Evolutionary conservation across 129 eudicot species (phyloP).

Genomic region (Saposhnikovia divaricata): DNA sequence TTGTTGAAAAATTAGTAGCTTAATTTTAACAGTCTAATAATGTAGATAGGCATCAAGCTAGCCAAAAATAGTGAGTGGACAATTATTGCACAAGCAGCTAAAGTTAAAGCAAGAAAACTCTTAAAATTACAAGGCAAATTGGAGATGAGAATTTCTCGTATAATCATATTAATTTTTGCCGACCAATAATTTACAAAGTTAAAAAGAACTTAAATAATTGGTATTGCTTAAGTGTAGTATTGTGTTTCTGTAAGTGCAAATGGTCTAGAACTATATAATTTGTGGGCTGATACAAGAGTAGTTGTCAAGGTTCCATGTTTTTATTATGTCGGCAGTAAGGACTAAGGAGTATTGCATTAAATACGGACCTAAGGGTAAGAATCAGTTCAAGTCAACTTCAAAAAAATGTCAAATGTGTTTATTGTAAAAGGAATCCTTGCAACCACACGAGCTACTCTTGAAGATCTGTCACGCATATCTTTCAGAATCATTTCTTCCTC

Average conservation of each 20-base stretch:
- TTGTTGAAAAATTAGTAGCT: not conserved
- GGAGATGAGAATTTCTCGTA: not conserved
- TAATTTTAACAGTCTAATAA: not conserved
- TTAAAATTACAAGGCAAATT: not conserved
- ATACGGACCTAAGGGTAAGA: not conserved
- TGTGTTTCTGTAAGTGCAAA: not conserved
- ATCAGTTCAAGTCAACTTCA: not conserved
- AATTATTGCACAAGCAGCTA: not conserved
- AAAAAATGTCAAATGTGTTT: not conserved
- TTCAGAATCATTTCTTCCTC: not conserved
- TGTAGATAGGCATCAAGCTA: not conserved
- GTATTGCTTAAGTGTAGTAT: not conserved
- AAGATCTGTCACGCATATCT: not conserved
- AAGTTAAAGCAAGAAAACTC: not conserved
- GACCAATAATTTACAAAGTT: not conserved
- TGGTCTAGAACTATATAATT: not conserved
- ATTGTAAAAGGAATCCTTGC: not conserved
- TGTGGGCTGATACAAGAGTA: not conserved
- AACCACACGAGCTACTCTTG: not conserved
- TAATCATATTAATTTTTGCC: not conserved
- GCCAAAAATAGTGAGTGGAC: not conserved
- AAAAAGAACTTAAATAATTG: not conserved
- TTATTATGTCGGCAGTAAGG: not conserved
- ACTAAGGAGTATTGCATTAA: not conserved
- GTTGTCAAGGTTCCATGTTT: not conserved